These are phyloP conservation scores for Liquidambar formosana DNA, from an alignment of 164 flowering plant genomes.

Conservation along the genomic window DNA sequence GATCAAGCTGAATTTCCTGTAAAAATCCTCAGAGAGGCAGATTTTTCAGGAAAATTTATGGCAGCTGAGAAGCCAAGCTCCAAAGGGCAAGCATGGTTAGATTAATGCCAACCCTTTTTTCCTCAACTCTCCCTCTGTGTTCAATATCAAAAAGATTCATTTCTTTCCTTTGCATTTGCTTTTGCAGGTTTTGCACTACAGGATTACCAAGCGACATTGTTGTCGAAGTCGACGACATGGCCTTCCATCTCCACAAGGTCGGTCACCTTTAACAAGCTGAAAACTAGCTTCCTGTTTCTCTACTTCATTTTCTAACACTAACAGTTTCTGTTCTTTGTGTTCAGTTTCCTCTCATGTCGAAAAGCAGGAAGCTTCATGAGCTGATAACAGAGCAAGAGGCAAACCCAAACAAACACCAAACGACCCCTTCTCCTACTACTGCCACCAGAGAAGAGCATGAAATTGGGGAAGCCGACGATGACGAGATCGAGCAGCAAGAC, in stretches of 20 bases:
- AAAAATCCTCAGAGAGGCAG: background rate
- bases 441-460: background rate
- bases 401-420: slow-evolving; percentile 1
- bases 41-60: slow-evolving; percentile 33
- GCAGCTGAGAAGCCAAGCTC: slow-evolving; percentile 60
- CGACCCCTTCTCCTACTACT: slow-evolving; percentile 8
- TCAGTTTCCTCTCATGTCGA: slow-evolving; percentile 85
- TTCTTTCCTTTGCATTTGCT: background rate
- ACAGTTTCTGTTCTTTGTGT: slow-evolving; percentile 2
- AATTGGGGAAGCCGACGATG: slow-evolving; percentile 13
- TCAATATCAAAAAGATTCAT: background rate
- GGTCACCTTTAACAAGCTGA: background rate
- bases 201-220: slow-evolving; percentile 93
- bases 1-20: too few species aligned
- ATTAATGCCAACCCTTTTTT: background rate
- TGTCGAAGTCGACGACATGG: slow-evolving; percentile 78
- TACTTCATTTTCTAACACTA: background rate
- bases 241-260: slow-evolving; percentile 92
- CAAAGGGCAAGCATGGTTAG: slow-evolving; percentile 94
- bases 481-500: slow-evolving; percentile 23
- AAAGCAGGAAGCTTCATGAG: slow-evolving; percentile 61
- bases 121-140: too few species aligned
- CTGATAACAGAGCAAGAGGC: slow-evolving; percentile 62
- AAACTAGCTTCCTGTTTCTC: background rate
- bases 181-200: slow-evolving; percentile 88